These are phyloP conservation scores for Ustilago vetiveriae DNA, from an alignment of 1,284 basidiomycete genomes.

Conservation along the genomic window DNA sequence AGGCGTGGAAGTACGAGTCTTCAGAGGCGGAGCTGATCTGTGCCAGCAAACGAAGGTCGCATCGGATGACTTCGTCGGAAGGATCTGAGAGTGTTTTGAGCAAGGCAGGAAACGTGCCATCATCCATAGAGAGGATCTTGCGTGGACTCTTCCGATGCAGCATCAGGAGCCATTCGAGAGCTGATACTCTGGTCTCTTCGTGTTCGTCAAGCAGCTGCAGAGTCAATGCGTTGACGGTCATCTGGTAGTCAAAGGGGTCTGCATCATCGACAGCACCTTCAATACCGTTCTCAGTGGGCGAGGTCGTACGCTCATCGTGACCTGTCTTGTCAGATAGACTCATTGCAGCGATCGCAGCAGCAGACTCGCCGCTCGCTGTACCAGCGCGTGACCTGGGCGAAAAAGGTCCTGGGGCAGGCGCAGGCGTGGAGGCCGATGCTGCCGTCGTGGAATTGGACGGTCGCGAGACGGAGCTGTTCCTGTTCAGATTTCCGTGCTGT, in stretches of 20 bases:
- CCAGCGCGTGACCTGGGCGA: constrained; percentile 26
- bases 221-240: constrained; percentile 89
- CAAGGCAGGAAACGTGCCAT: constrained; percentile 93
- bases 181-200: constrained; percentile 93
- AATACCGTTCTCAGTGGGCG: constrained; percentile 2
- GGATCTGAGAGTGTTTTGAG: constrained; percentile 95
- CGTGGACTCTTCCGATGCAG: constrained; percentile 95
- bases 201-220: constrained; percentile 94
- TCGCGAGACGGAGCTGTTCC: constrained; percentile 21
- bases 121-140: constrained; percentile 95
- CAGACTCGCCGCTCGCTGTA: constrained; percentile 17
- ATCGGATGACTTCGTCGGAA: constrained; percentile 96
- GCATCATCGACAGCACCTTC: constrained; percentile 38
- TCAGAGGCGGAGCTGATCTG: constrained; percentile 93
- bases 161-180: constrained; percentile 98
- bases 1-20: constrained; percentile 91
- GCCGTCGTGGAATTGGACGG: background rate
- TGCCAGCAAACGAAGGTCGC: constrained; percentile 91
- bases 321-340: constrained; percentile 12
- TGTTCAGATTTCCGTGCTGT: constrained; percentile 7
- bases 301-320: constrained; percentile 13
- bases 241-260: constrained; percentile 91
- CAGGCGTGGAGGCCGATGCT: background rate
- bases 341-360: constrained; percentile 14
- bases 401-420: constrained; percentile 7